phyloP scores from a whole-genome alignment of 75 land plant species.

The Isoetes taiwanensis region DNA sequence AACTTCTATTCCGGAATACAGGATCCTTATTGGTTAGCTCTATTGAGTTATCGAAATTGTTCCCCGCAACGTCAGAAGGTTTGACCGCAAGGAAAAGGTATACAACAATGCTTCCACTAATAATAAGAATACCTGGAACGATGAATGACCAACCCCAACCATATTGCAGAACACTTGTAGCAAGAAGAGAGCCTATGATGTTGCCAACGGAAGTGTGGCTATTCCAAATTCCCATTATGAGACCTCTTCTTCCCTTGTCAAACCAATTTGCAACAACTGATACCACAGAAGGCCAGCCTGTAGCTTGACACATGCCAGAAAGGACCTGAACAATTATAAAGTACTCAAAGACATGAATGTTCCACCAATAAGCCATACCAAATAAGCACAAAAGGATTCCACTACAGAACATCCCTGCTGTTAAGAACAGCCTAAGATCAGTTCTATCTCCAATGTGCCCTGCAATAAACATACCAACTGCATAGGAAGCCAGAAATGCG shows the following conservation, averaged over 20 bases:
- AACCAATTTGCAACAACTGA: slow-evolving; percentile 69
- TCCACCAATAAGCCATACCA: slow-evolving; percentile 39
- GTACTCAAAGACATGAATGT: slow-evolving; percentile 30
- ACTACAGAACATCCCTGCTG: slow-evolving; percentile 41
- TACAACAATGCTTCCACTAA: slow-evolving; percentile 29
- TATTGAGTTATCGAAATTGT: no score
- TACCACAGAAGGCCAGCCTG: slow-evolving; percentile 84
- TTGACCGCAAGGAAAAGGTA: slow-evolving; percentile 49
- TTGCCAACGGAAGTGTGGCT: slow-evolving; percentile 64
- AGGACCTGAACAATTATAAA: slow-evolving; percentile 47
- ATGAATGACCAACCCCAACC: slow-evolving; percentile 68
- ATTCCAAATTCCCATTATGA: slow-evolving; percentile 70
- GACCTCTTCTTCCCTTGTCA: slow-evolving; percentile 51
- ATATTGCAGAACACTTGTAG: slow-evolving; percentile 28
- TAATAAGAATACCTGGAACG: slow-evolving; percentile 33
- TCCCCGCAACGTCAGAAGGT: no score
- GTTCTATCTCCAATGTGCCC: slow-evolving; percentile 45
- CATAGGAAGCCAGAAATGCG: slow-evolving; percentile 43
- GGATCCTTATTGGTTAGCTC: no score
- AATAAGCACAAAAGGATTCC: slow-evolving; percentile 29
- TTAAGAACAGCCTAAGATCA: slow-evolving; percentile 35
- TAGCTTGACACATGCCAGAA: slow-evolving; percentile 62
- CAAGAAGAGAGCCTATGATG: slow-evolving; percentile 45
- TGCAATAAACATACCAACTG: slow-evolving; percentile 42
- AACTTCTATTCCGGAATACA: no score